Evolutionary conservation across 352 stramenopile genomes (phyloP), one percentile per base, ranked within the genome.

Genomic region (Globisporangium polare): DNA sequence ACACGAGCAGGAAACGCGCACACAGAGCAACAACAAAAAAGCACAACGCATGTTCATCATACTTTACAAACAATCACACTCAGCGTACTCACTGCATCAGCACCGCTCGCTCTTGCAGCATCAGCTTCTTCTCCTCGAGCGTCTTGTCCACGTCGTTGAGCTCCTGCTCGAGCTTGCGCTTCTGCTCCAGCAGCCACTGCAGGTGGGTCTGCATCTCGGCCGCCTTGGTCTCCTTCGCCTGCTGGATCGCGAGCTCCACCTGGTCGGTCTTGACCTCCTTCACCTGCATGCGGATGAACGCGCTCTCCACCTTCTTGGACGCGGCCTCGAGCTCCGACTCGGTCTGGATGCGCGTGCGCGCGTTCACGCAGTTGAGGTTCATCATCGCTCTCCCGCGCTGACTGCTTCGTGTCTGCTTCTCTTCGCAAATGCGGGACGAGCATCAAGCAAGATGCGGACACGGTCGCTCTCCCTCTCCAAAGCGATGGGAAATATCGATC

Each of bases 281-380:
- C 63, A 77, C 69, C 57, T 90, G 77, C 53, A 92, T 74, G 37
- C 69, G 67, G 47, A 70, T 72, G 63, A 88, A 89, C 26, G 77
- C 69, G 35, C 63, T 64, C 63, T 90, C 80, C 27, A 81, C 80
- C 45, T 82, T 63, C 68, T 87, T 88, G 27, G 80, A 92, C 31
- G 80, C 80, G 7, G 54, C 78, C 65, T 92, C 83, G 27, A 92
- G 74, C 60, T 90, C 73, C 69, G 72, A 83, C 60, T 92, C 80
- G 57, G 75, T 69, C 62, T 78, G 73, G 37, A 81, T 65, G 22
- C 65, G 67, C 31, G 76, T 60, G 24, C 83, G 83, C 5, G 78
- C 71, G 51, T 72, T 86, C 55, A 88, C 74, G 67, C 83, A 92
- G 69, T 90, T 90, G 47, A 92, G 65, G 55, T 72, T 83, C 76